Base-by-base conservation (phyloP, 768 basidiomycete genomes). In the Stropharia rugosoannulata region DNA sequence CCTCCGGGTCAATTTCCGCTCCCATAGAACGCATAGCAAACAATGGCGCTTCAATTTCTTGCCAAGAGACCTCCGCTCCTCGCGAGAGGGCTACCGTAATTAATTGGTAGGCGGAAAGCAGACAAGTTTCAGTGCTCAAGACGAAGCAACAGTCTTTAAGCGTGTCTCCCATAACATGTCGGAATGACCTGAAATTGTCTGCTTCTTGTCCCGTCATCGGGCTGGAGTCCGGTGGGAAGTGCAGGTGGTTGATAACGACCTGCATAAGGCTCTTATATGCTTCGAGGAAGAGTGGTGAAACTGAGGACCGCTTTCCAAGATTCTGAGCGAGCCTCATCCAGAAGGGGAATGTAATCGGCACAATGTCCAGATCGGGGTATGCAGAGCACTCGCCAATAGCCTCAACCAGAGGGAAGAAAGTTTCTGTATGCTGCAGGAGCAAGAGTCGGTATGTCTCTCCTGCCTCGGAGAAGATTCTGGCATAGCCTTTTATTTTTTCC, bases 1-100 rank as follows among this genome's bases (percentile, higher is more conserved):
- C 95, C 39, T 79, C 74, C 8, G 85, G 75, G 64, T 98, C 91
- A 19, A 98, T 81, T 70, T 95, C 89, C 4, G 93, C 95, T 9
- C 97, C 97, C 93, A 99, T 98, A 11, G 96, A 95, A 43, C 97
- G 82, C 87, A 99, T 88, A 15, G 95, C 94, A 73, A 99, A 99
- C 39, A 99, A 72, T 1, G 97, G 97, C 0, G 97, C 97, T 68
- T 99, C 97, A 47, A 99, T 86, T 68, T 93, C 93, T 69, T 98
- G 97, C 97, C 97, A 99, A 13, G 89, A 83, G 15, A 83, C 74
- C 46, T 79, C 78, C 11, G 81, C 67, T 22, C 78, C 77, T 40
- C 82, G 83, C 19, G 85, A 77, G 49, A 98, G 79, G 2, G 90
- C 92, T 6, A 73, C 67, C 29, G 84, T 85, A 59, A 98, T 89